These are phyloP conservation scores for Albatrellus sp. DNA, from an alignment of 1,284 basidiomycete species.

Conservation along the genomic window DNA sequence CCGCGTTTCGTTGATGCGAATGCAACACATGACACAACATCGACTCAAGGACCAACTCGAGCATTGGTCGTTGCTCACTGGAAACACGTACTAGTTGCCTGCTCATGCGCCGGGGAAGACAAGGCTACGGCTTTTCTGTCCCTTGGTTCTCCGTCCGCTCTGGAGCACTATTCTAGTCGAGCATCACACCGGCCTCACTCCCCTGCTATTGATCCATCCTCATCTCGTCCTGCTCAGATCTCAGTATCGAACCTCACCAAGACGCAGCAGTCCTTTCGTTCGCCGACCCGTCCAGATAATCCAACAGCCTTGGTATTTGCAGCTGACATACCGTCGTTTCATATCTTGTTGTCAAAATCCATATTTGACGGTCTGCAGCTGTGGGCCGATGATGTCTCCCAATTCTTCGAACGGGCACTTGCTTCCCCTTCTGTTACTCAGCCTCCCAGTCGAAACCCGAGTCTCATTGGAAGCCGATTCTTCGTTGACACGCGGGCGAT, in stretches of 20 bases:
- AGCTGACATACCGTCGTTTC: constrained; percentile 54
- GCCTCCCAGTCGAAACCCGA: constrained; percentile 41
- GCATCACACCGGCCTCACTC: background rate
- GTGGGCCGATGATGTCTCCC: constrained; percentile 74
- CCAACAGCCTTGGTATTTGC: constrained; percentile 33
- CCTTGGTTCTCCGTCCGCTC: constrained; percentile 15
- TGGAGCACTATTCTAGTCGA: background rate
- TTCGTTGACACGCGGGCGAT: constrained; percentile 48
- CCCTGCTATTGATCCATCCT: background rate
- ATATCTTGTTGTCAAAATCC: constrained; percentile 50
- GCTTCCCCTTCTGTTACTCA: constrained; percentile 14
- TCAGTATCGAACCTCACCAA: background rate
- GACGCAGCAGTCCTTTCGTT: no score
- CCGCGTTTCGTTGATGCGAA: constrained; percentile 24
- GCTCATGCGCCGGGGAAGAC: constrained; percentile 24
- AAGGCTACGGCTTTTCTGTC: constrained; percentile 20
- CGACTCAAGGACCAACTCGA: constrained; percentile 10
- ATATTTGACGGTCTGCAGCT: constrained; percentile 69
- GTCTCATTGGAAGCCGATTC: constrained; percentile 75
- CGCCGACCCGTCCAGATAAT: no score
- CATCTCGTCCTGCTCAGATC: no score
- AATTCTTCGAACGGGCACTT: constrained; percentile 39
- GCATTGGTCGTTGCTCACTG: constrained; percentile 26
- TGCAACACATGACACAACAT: background rate
- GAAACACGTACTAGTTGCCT: constrained; percentile 34